Base-by-base conservation (phyloP, 495 filamentous ascomycete species). In the Aspergillus nidulans region DNA sequence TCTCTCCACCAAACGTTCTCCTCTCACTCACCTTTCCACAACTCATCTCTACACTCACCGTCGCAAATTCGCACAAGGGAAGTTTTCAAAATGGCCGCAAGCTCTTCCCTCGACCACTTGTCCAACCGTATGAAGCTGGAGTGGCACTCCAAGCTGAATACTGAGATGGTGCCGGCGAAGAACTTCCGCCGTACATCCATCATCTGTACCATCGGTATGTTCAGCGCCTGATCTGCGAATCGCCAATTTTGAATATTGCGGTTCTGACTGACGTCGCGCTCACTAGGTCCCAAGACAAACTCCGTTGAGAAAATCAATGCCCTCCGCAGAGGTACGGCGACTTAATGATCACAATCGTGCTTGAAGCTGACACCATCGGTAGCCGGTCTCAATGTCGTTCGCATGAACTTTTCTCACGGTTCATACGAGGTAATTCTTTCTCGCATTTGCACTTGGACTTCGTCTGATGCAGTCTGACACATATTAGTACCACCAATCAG, bases 331-430 rank as follows among this genome's bases (percentile, higher is more conserved):
- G 79, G 83, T 83, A 76, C 44, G 15, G 40, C 32, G 47, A 25
- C 26, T 40, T 19, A 45, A 32, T 28, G 20, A 57, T 55, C 12
- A 4, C 23, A 13, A 16, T 20, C 10, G 40, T 45, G 21, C 15
- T 39, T 16, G 34, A 57, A 52, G 34, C 56, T 71, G 52, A 69
- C 67, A 53, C 30, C 39, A n/a, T 46, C 46, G 46, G 58, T 56
- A 86, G 86, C 85, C 58, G 94, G 94, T 71, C 84, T 97, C 58
- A 97, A 97, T 73, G 91, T 98, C 57, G 94, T 97, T 59, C 95
- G 94, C 71, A 95, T 96, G 91, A 98, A 98, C 84, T 98, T 97
- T 73, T 97, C 92, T 59, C 94, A 98, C 72, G 94, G 94, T 63
- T 88, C 88, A 61, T 91, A 98, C 73, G 92, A 95, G 74, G 83